Percentiles rank a stretch among this genome's conserved stretches.
phyloP scores from a whole-genome alignment of 2,329 filamentous ascomycete genomes.

The Lachnellula hyalina region DNA sequence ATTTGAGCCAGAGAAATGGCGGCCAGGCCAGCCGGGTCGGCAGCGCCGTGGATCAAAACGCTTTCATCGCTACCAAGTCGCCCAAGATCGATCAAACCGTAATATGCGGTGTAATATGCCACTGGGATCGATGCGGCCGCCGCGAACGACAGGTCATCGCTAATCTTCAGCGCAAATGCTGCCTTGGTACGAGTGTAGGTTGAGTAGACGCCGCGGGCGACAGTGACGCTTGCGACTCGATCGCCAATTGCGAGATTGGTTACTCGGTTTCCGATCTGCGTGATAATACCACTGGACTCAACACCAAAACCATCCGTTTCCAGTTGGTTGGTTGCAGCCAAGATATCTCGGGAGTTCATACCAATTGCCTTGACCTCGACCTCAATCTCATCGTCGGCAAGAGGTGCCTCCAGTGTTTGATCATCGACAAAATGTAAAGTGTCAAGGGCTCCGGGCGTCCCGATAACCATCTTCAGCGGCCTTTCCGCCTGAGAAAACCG shows the following conservation, averaged over 20 bases:
- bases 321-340: conserved; percentile 30
- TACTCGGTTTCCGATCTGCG: conserved; percentile 27
- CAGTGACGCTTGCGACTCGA: conserved; percentile 26
- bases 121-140: conserved; percentile 23
- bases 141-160: conserved; percentile 19
- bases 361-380: conserved; percentile 30
- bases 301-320: conserved; percentile 29
- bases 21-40: conserved; percentile 33
- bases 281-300: conserved; percentile 34
- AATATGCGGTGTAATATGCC: conserved; percentile 25
- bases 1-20: conserved; percentile 30
- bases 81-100: conserved; percentile 24
- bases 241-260: conserved; percentile 28
- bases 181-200: conserved; percentile 19
- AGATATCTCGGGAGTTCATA: conserved; percentile 29
- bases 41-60: conserved; percentile 33
- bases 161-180: conserved; percentile 17
- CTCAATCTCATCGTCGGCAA: conserved; percentile 23
- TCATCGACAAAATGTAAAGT: conserved; percentile 27
- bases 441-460: conserved; percentile 23
- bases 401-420: conserved; percentile 1
- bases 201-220: conserved; percentile 22
- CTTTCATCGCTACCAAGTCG: conserved; percentile 24
- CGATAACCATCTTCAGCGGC: conserved; percentile 21
- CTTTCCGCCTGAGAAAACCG: conserved; percentile 16